A percentile compares a stretch with the other conserved stretches of the same genome.
These are phyloP conservation scores for Penicillium sp. DNA, from an alignment of 2,329 filamentous ascomycete species.

Conservation along the genomic window DNA sequence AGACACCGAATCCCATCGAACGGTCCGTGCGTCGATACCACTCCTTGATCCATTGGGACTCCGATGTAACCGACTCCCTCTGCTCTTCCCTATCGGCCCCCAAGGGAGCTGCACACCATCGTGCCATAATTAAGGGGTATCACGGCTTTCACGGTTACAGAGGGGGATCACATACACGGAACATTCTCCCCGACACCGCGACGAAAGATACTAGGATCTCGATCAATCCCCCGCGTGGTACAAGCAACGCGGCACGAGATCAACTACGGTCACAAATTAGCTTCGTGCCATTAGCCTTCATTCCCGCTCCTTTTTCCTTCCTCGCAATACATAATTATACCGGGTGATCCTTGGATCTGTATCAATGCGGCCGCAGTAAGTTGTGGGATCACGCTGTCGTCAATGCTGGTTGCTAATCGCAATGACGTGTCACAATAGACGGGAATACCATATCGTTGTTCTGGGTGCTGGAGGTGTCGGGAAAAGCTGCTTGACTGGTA, in stretches of 20 bases:
- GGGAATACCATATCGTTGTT: slow-evolving; percentile 81
- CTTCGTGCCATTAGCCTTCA: slow-evolving; percentile 6
- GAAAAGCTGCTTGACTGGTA: slow-evolving; percentile 90
- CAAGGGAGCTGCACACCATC: slow-evolving; percentile 9
- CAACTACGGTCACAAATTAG: slow-evolving; percentile 1
- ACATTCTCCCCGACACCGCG: neutral
- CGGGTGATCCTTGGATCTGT: neutral
- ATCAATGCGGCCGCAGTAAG: slow-evolving; percentile 41
- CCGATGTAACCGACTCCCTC: slow-evolving; percentile 22
- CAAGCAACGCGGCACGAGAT: slow-evolving; percentile 6
- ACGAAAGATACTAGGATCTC: neutral
- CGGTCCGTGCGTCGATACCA: slow-evolving; percentile 19
- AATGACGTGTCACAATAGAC: slow-evolving; percentile 46
- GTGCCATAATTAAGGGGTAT: slow-evolving; percentile 10
- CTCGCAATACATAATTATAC: neutral
- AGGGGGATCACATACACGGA: neutral
- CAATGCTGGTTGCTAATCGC: slow-evolving; percentile 21
- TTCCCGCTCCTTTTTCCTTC: neutral
- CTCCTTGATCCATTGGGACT: slow-evolving; percentile 12
- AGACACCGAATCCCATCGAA: slow-evolving; percentile 12
- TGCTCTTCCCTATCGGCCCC: slow-evolving; percentile 14
- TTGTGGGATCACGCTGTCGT: slow-evolving; percentile 8
- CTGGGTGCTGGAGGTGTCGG: slow-evolving; percentile 84
- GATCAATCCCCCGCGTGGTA: slow-evolving; percentile 3
- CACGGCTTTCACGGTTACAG: slow-evolving; percentile 6